Evolutionary conservation across 306 rosid genomes (phyloP), one percentile per base, ranked within the genome.

Genomic region (Carpinus fangiana): DNA sequence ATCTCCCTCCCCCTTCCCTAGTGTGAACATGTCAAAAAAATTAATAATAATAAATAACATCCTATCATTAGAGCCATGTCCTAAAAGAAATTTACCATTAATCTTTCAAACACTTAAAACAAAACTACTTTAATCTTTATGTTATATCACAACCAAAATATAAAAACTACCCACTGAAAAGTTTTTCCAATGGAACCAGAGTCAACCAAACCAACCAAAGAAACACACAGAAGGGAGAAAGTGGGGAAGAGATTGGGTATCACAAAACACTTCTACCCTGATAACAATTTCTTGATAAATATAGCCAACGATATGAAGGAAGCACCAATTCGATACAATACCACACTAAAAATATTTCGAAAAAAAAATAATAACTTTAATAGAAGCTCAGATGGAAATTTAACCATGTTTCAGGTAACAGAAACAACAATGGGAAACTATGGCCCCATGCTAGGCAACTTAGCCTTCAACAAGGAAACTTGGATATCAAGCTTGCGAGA

Each of bases 401-500:
- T 70, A 73, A 56, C 76, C 52, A 72, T 45, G 71, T 48, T 62
- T 26, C 6, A 16, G 28, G 41, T 17, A 60, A 55, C 41, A 79
- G 48, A 56, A 65, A 45, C 36, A 14, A 14, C 0, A 52, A 3
- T 18, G 10, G 36, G 45, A 68, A 79, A 69, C 68, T 72, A 78
- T 11, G 7, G 62, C 41, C 60, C 70, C 45, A 67, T 3, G 60
- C 50, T 73, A 78, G 72, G 28, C n/a, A 73, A 59, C 64, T 56
- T 18, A 67, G 57, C 61, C 61, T 76, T 60, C 12, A 45, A 21
- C 66, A 16, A 67, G 52, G 59, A 54, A 55, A 72, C 70, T 47
- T 57, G 34, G n/a, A 57, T 78, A 62, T 17, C 34, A 78, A 71
- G 79, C 71, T 23, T n/a, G 73, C 52, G 16, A 16, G 76, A 78